These are phyloP conservation scores for Astrocystis sublimbata DNA, from an alignment of 495 filamentous ascomycete species.

Conservation along the genomic window DNA sequence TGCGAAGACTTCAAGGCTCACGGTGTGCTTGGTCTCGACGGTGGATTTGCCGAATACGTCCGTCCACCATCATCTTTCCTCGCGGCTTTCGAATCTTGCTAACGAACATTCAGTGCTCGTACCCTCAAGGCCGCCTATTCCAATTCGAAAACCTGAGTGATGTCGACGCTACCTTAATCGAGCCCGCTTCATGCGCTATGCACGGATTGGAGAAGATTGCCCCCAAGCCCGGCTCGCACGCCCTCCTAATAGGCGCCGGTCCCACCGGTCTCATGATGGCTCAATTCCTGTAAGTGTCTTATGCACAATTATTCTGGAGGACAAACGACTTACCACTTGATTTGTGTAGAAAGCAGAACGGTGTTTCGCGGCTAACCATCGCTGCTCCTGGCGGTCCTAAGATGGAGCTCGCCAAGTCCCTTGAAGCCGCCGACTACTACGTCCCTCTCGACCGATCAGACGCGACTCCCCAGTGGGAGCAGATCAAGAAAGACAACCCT, in stretches of 20 bases:
- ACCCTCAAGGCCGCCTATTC: slow-evolving; percentile 64
- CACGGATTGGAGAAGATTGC: slow-evolving; percentile 74
- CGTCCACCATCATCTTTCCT: slow-evolving; percentile 40
- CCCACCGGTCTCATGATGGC: slow-evolving; percentile 61
- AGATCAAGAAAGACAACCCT: slow-evolving; percentile 65
- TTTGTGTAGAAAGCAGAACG: slow-evolving; percentile 47
- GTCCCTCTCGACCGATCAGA: slow-evolving; percentile 60
- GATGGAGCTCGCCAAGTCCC: slow-evolving; percentile 67
- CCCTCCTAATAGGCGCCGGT: slow-evolving; percentile 68
- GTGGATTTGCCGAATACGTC: slow-evolving; percentile 70
- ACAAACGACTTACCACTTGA: slow-evolving; percentile 10
- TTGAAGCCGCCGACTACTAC: slow-evolving; percentile 67
- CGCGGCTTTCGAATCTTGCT: neutral
- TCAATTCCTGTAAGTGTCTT: slow-evolving; percentile 32
- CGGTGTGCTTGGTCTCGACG: slow-evolving; percentile 61
- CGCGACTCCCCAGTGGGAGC: slow-evolving; percentile 56
- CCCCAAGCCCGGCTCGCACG: slow-evolving; percentile 65
- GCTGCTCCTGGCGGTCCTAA: slow-evolving; percentile 67
- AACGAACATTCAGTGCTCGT: slow-evolving; percentile 33
- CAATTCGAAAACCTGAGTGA: slow-evolving; percentile 69
- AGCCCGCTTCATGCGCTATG: slow-evolving; percentile 70
- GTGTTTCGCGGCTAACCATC: slow-evolving; percentile 65
- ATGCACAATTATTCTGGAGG: neutral
- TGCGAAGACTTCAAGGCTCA: slow-evolving; percentile 71
- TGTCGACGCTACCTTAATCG: slow-evolving; percentile 70